A percentile compares a stretch with the other conserved stretches of the same genome.
Conservation (phyloP, 257 asterid genomes). For the Solanum chiquidenum region DNA sequence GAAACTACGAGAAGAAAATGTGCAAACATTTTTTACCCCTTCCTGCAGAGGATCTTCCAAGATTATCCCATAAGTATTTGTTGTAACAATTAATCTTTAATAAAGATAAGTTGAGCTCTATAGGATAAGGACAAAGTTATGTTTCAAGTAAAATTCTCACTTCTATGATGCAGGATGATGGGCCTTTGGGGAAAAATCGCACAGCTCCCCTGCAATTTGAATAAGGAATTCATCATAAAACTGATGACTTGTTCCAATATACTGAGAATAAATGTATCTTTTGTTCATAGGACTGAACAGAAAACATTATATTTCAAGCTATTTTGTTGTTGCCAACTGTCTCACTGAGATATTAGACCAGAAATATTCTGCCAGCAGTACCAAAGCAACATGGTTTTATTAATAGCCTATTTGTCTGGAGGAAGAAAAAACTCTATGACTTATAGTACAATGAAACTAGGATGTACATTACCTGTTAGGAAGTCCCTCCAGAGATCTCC, state of each 20-base stretch:
- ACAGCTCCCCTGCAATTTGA: conserved; percentile 80
- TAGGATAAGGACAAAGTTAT: neutral
- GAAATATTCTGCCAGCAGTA: neutral
- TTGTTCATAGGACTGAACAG: neutral
- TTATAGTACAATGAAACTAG: neutral
- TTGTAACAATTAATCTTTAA: neutral
- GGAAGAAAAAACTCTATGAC: neutral
- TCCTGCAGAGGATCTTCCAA: neutral
- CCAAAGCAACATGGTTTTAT: neutral
- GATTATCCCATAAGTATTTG: neutral
- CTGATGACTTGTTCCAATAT: neutral
- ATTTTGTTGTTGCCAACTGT: neutral
- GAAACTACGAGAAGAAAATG: neutral
- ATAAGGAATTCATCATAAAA: neutral
- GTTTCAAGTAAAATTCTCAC: conserved; percentile 31
- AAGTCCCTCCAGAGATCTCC: conserved; percentile 95
- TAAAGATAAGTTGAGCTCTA: neutral
- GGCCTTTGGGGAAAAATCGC: conserved; percentile 82
- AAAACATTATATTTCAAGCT: neutral
- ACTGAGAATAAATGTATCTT: neutral
- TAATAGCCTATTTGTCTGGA: neutral
- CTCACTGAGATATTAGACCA: neutral
- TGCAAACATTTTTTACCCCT: neutral
- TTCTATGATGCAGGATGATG: conserved; percentile 61
- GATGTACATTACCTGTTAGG: conserved; percentile 57